Evolutionary conservation across 1,284 basidiomycete species (phyloP).

Genomic region (Pyrrhoderma noxium): DNA sequence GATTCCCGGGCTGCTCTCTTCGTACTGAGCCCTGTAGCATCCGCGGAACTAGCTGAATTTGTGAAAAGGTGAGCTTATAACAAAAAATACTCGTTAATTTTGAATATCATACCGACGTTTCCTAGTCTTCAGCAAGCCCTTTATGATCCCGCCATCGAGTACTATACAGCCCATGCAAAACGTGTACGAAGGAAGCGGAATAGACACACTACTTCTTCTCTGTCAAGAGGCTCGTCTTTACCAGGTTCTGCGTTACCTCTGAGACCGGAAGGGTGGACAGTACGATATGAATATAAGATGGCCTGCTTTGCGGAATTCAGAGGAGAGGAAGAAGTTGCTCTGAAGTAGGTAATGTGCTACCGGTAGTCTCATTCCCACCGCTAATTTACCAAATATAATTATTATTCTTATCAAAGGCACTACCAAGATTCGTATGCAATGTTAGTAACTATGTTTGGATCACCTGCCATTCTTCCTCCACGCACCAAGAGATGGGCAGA

Average conservation of each 20-base stretch:
- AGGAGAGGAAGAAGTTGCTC: slow-evolving; percentile 82
- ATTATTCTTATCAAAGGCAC: slow-evolving; percentile 57
- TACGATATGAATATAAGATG: slow-evolving; percentile 96
- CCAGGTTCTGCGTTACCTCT: slow-evolving; percentile 52
- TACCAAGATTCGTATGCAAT: slow-evolving; percentile 87
- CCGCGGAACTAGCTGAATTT: slow-evolving; percentile 78
- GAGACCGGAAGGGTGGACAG: slow-evolving; percentile 85
- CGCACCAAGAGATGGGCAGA: slow-evolving; percentile 98
- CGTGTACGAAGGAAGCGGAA: slow-evolving; percentile 86
- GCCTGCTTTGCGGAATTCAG: slow-evolving; percentile 93
- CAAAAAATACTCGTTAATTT: neutral
- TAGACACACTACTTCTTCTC: slow-evolving; percentile 50
- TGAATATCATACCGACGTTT: slow-evolving; percentile 13
- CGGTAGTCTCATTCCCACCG: slow-evolving; percentile 20
- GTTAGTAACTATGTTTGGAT: slow-evolving; percentile 80
- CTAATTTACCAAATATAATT: slow-evolving; percentile 6
- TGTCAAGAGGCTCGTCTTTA: slow-evolving; percentile 18
- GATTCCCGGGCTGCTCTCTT: slow-evolving; percentile 91
- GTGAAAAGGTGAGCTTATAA: slow-evolving; percentile 52
- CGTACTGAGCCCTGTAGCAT: slow-evolving; percentile 86
- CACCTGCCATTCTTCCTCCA: slow-evolving; percentile 78
- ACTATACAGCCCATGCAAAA: slow-evolving; percentile 89
- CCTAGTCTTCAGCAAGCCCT: slow-evolving; percentile 81
- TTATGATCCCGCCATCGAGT: slow-evolving; percentile 83
- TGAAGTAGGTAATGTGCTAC: slow-evolving; percentile 49